A percentile compares a stretch with the other conserved stretches of the same genome.
These are phyloP conservation scores for Nicotiana benthamiana DNA, from an alignment of 257 asterid genomes.

Conservation along the genomic window DNA sequence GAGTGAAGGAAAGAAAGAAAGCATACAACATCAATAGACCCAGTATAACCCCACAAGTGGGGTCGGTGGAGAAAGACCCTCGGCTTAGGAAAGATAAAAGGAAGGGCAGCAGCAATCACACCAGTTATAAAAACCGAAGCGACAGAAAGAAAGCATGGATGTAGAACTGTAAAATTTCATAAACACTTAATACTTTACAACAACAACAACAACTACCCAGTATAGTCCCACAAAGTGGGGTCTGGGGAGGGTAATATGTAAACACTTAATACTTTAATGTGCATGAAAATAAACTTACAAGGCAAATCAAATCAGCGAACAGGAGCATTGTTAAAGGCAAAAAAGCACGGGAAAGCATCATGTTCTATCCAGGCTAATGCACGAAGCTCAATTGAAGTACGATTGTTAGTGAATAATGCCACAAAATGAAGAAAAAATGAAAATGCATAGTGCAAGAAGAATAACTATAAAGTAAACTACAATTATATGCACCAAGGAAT, in stretches of 20 bases:
- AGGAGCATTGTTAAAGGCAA: background rate
- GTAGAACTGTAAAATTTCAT: background rate
- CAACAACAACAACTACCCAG: too few species aligned
- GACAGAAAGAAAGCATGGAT: background rate
- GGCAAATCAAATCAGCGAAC: background rate
- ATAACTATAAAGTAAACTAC: too few species aligned
- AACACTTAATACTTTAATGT: background rate
- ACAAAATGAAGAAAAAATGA: background rate
- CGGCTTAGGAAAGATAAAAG: too few species aligned
- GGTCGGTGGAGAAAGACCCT: too few species aligned
- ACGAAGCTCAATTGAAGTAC: background rate
- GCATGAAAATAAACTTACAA: background rate
- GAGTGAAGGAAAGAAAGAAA: background rate
- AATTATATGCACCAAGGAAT: too few species aligned
- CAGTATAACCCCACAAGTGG: too few species aligned
- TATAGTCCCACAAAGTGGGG: too few species aligned
- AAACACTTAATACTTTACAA: too few species aligned
- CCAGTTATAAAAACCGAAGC: too few species aligned
- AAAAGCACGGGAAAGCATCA: background rate
- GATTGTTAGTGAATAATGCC: background rate
- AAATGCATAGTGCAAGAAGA: background rate
- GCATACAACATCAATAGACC: too few species aligned
- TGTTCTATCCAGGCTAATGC: background rate
- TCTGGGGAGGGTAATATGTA: too few species aligned
- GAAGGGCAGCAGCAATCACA: too few species aligned